Conservation (phyloP, 1,284 basidiomycete species). For the Pseudomicrostroma phylloplanum region DNA sequence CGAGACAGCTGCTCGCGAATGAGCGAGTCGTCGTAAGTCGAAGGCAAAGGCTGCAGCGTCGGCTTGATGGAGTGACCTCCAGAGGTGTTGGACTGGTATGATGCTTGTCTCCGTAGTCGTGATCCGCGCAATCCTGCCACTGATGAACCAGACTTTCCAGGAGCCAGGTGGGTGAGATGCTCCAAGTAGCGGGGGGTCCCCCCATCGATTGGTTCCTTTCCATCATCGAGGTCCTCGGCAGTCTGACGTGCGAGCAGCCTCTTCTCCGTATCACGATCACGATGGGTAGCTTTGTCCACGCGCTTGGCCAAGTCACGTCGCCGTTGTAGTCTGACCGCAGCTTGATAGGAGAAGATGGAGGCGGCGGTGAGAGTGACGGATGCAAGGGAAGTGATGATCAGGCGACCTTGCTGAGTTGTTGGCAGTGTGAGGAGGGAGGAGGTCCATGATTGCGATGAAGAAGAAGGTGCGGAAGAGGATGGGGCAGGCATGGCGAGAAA, state of each 20-base stretch:
- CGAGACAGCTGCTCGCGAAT: conserved; percentile 67
- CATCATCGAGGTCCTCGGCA: not conserved
- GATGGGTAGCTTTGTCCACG: conserved; percentile 3
- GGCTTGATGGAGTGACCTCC: not conserved
- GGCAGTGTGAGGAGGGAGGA: not conserved
- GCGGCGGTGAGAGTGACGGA: not conserved
- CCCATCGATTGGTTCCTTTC: conserved; percentile 20
- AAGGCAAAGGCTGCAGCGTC: not conserved
- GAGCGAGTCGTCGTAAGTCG: conserved; percentile 47
- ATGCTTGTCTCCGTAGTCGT: conserved; percentile 10
- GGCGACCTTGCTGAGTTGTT: conserved; percentile 1
- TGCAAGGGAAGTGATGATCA: not conserved
- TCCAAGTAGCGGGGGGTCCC: conserved; percentile 33
- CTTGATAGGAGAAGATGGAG: conserved; percentile 6
- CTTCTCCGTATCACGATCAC: not conserved
- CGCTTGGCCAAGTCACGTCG: not conserved
- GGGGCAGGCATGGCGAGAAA: not conserved
- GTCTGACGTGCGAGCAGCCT: not conserved
- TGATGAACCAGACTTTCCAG: conserved; percentile 19
- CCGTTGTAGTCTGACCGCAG: not conserved
- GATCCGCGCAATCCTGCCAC: conserved; percentile 11
- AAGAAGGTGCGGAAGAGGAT: conserved; percentile 1
- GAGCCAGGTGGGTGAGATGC: conserved; percentile 8
- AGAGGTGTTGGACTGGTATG: not conserved
- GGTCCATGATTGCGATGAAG: not conserved